Evolutionary conservation across 768 basidiomycete genomes (phyloP).

Genomic region (Boletus pseudo-olivaceus): DNA sequence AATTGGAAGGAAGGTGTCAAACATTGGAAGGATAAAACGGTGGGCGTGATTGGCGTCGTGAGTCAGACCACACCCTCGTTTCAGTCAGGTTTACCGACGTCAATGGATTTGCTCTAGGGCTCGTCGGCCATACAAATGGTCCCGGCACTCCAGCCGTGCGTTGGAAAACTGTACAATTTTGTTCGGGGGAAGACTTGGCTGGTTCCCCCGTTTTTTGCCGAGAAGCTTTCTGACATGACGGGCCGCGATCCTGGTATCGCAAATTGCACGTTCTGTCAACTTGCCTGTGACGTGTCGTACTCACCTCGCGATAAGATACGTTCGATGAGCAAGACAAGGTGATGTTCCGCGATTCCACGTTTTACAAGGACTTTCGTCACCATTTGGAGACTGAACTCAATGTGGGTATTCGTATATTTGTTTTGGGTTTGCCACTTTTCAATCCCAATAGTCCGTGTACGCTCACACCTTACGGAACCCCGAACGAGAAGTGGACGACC

Average conservation of each 20-base stretch:
- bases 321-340: conserved; percentile 52
- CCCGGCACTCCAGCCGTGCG: conserved; percentile 51
- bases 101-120: conserved; percentile 38
- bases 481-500: conserved; percentile 30
- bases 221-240: conserved; percentile 38
- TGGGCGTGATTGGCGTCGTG: conserved; percentile 62
- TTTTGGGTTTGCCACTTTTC: neutral
- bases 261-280: conserved; percentile 37
- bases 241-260: conserved; percentile 33
- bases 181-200: conserved; percentile 63
- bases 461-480: conserved; percentile 40
- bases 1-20: conserved; percentile 45
- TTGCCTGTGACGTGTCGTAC: neutral
- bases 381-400: conserved; percentile 49
- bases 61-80: neutral
- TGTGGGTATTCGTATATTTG: neutral
- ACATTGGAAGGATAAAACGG: conserved; percentile 49
- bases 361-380: conserved; percentile 47
- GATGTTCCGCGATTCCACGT: conserved; percentile 44
- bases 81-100: neutral
- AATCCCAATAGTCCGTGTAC: conserved; percentile 27
- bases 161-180: conserved; percentile 48
- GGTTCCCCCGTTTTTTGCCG: conserved; percentile 41
- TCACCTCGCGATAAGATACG: conserved; percentile 5
- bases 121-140: conserved; percentile 63